These are phyloP conservation scores for Triangularia setosa DNA, from an alignment of 2,329 filamentous ascomycete species.

Conservation along the genomic window DNA sequence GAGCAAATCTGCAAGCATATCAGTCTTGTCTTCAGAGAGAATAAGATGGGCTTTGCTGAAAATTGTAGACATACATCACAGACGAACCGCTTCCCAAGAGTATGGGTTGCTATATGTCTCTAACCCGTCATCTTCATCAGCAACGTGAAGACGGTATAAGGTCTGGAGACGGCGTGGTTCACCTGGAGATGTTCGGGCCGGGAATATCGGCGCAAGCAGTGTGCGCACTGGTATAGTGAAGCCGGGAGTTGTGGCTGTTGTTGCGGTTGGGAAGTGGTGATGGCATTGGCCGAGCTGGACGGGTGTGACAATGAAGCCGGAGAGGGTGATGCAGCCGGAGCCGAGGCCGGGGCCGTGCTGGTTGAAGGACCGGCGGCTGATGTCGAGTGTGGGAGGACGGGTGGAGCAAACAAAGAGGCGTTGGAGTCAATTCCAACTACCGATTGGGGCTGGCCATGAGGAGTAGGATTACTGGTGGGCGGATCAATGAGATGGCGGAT, in stretches of 20 bases:
- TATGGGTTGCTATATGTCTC: constrained; percentile 49
- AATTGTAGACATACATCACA: constrained; percentile 32
- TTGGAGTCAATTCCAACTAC: not conserved
- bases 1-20: constrained; percentile 40
- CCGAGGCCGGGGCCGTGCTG: not conserved
- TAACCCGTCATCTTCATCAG: constrained; percentile 11
- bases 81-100: constrained; percentile 46
- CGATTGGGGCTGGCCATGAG: not conserved
- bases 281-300: not conserved
- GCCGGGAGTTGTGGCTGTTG: not conserved
- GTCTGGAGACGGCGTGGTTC: not conserved
- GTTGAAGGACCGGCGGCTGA: not conserved
- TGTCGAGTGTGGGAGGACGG: not conserved
- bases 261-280: not conserved
- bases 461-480: not conserved
- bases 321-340: not conserved
- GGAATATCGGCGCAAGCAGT: constrained; percentile 38
- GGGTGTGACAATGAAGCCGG: not conserved
- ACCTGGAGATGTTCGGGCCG: constrained; percentile 50
- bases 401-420: not conserved
- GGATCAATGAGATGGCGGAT: not conserved
- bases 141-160: not conserved
- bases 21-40: constrained; percentile 5
- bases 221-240: constrained; percentile 3
- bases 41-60: constrained; percentile 14